Conservation (phyloP, 495 filamentous ascomycete genomes). For the Hypoxylon rickii region DNA sequence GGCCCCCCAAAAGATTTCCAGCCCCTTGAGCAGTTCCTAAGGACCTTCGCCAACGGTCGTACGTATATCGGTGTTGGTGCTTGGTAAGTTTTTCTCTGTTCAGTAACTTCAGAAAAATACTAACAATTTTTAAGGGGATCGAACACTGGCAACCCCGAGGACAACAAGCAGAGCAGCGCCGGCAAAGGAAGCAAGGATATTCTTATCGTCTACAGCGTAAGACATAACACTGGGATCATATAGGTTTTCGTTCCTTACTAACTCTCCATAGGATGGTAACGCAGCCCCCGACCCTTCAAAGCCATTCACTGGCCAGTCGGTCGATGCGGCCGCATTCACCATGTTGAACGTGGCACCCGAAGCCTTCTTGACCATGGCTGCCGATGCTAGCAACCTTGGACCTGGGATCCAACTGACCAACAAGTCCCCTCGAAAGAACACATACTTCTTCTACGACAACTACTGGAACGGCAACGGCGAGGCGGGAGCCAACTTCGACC, state of each 20-base stretch:
- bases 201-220: slow-evolving; percentile 42
- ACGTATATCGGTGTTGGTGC: slow-evolving; percentile 51
- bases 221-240: not conserved
- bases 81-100: slow-evolving; percentile 33
- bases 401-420: slow-evolving; percentile 46
- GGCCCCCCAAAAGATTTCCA: slow-evolving; percentile 44
- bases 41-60: slow-evolving; percentile 47
- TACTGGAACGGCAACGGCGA: slow-evolving; percentile 50
- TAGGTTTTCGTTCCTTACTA: not conserved
- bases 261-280: slow-evolving; percentile 38
- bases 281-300: slow-evolving; percentile 40
- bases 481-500: slow-evolving; percentile 51
- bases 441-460: slow-evolving; percentile 48
- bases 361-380: not conserved
- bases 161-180: slow-evolving; percentile 40
- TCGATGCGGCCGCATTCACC: slow-evolving; percentile 3
- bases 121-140: slow-evolving; percentile 23
- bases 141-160: slow-evolving; percentile 29
- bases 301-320: slow-evolving; percentile 14
- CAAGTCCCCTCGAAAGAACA: slow-evolving; percentile 33
- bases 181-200: slow-evolving; percentile 47
- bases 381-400: slow-evolving; percentile 14
- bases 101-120: slow-evolving; percentile 14
- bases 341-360: not conserved
- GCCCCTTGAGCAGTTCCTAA: slow-evolving; percentile 43